Evolutionary conservation across 164 flowering plant genomes (phyloP).

Genomic region (Vitis labrusca): DNA sequence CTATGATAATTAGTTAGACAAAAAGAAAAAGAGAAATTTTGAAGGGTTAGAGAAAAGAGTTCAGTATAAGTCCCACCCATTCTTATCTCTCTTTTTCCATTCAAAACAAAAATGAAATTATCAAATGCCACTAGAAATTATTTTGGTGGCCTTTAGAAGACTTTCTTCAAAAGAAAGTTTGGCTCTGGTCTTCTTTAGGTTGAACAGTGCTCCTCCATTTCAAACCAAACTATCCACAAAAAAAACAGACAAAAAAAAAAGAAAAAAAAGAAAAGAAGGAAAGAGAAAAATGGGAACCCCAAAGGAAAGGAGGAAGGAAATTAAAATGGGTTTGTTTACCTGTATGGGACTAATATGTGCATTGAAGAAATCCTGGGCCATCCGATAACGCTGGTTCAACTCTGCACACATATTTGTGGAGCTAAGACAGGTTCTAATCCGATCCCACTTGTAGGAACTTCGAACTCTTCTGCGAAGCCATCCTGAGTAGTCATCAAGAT

Average conservation of each 20-base stretch:
- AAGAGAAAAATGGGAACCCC: not conserved
- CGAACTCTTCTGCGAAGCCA: slow-evolving; percentile 67
- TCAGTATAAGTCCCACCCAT: no score
- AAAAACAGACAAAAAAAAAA: slow-evolving; percentile 6
- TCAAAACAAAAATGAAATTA: no score
- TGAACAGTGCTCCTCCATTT: no score
- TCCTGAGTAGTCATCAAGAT: slow-evolving; percentile 69
- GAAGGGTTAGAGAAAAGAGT: no score
- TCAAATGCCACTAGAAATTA: no score
- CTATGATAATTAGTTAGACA: no score
- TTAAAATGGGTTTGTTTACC: slow-evolving; percentile 35
- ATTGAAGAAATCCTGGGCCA: slow-evolving; percentile 85
- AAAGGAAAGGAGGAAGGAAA: not conserved
- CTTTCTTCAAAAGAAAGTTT: no score
- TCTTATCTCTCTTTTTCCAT: no score
- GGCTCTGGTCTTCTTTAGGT: no score
- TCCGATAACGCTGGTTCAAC: slow-evolving; percentile 65
- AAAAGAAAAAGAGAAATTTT: no score
- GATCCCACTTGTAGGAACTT: slow-evolving; percentile 77
- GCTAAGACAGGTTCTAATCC: slow-evolving; percentile 67
- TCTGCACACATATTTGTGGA: slow-evolving; percentile 59
- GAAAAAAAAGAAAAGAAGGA: not conserved
- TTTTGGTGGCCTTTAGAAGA: no score
- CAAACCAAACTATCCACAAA: no score
- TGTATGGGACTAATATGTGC: slow-evolving; percentile 74